These are phyloP conservation scores for Clarireedia paspali DNA, from an alignment of 2,329 filamentous ascomycete species.

Conservation along the genomic window DNA sequence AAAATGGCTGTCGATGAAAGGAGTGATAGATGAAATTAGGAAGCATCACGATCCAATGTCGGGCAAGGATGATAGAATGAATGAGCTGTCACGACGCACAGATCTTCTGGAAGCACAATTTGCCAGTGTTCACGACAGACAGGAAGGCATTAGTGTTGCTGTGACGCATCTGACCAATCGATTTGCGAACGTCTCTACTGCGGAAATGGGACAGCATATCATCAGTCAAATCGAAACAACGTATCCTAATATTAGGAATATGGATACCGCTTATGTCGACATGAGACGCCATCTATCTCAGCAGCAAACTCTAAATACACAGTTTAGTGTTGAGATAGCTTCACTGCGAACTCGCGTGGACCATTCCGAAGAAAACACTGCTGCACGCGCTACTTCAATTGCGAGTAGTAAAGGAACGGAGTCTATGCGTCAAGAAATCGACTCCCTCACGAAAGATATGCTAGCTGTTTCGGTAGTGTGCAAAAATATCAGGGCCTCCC, in stretches of 20 bases:
- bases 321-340: background rate
- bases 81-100: background rate
- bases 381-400: background rate
- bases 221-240: constrained; percentile 1
- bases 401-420: background rate
- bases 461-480: background rate
- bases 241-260: constrained; percentile 2
- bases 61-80: background rate
- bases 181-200: background rate
- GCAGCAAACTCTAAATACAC: background rate
- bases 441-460: background rate
- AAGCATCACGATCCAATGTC: background rate
- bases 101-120: background rate
- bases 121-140: background rate
- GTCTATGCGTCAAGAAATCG: constrained; percentile 3
- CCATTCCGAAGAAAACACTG: too few species aligned
- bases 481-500: background rate
- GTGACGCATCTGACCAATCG: constrained; percentile 1
- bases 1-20: background rate
- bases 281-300: background rate
- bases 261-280: background rate
- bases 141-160: background rate
- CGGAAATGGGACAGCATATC: constrained; percentile 5
- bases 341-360: background rate
- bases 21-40: background rate